Percentiles rank a stretch among this genome's conserved stretches.
Evolutionary conservation across 805 yeast species (phyloP).

Genomic region (Diddensiella caesifluorescens): DNA sequence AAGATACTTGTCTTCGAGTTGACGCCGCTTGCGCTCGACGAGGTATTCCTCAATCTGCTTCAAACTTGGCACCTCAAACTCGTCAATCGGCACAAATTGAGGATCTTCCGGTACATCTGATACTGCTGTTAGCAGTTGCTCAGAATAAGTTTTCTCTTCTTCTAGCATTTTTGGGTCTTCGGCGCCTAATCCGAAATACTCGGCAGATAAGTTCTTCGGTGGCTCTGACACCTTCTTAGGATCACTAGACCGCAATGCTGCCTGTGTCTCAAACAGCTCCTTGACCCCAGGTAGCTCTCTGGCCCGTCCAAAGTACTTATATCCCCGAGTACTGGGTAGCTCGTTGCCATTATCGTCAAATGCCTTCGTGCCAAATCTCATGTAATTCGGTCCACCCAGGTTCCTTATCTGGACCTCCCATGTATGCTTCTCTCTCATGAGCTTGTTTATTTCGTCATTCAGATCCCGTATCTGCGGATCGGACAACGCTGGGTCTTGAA

Average conservation of each 20-base stretch:
- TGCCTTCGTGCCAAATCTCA: slow-evolving; percentile 26
- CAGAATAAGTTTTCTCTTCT: slow-evolving; percentile 19
- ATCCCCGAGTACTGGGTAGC: slow-evolving; percentile 42
- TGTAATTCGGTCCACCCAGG: slow-evolving; percentile 70
- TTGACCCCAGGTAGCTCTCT: slow-evolving; percentile 70
- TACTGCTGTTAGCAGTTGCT: not conserved
- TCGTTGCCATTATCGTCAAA: slow-evolving; percentile 21
- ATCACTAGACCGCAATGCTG: slow-evolving; percentile 19
- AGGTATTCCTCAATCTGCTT: slow-evolving; percentile 27
- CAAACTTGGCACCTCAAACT: slow-evolving; percentile 19
- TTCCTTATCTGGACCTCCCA: slow-evolving; percentile 75
- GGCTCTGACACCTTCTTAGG: slow-evolving; percentile 11
- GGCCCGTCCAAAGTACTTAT: slow-evolving; percentile 79
- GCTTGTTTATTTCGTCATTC: slow-evolving; percentile 66
- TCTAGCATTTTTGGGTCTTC: slow-evolving; percentile 21
- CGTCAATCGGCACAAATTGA: slow-evolving; percentile 9
- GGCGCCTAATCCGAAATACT: slow-evolving; percentile 29
- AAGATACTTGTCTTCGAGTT: slow-evolving; percentile 17
- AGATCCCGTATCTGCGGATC: slow-evolving; percentile 63
- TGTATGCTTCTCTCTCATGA: slow-evolving; percentile 59
- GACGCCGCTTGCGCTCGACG: slow-evolving; percentile 19
- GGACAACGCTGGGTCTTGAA: slow-evolving; percentile 56
- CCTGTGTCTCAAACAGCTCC: slow-evolving; percentile 39
- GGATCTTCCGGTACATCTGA: slow-evolving; percentile 3
- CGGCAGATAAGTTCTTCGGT: slow-evolving; percentile 22